These are phyloP conservation scores for Penicillium sp. DNA, from an alignment of 2,329 filamentous ascomycete genomes.

Conservation along the genomic window DNA sequence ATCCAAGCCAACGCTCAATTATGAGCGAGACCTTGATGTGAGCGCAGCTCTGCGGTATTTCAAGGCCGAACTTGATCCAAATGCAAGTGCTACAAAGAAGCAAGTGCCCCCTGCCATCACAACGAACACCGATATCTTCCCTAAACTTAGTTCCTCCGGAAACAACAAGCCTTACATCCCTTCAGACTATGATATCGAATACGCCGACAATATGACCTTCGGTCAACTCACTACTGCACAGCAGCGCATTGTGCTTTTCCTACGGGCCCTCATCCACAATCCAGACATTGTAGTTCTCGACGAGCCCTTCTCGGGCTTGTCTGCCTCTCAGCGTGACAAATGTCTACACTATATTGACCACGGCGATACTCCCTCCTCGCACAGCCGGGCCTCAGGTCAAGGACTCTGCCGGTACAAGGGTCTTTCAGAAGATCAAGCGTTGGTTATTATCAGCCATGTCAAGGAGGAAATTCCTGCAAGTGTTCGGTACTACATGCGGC, in stretches of 20 bases:
- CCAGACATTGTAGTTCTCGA: conserved; percentile 82
- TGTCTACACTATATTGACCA: conserved; percentile 76
- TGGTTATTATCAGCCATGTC: conserved; percentile 90
- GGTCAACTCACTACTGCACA: conserved; percentile 53
- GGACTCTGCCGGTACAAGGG: conserved; percentile 45
- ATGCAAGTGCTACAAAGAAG: conserved; percentile 12
- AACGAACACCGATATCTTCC: conserved; percentile 24
- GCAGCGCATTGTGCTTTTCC: conserved; percentile 81
- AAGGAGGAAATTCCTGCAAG: conserved; percentile 85
- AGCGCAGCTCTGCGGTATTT: conserved; percentile 75
- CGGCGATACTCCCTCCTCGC: conserved; percentile 51
- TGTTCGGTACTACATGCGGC: conserved; percentile 79
- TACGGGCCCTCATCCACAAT: conserved; percentile 76
- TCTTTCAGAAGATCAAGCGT: conserved; percentile 68
- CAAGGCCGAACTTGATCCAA: conserved; percentile 70
- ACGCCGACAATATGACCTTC: conserved; percentile 77
- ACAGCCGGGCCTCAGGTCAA: not conserved
- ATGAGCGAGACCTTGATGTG: conserved; percentile 58
- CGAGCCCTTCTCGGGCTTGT: conserved; percentile 85
- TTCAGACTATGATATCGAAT: conserved; percentile 47
- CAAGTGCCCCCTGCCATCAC: not conserved
- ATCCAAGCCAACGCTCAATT: conserved; percentile 64
- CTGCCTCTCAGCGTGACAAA: conserved; percentile 77
- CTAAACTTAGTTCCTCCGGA: conserved; percentile 5
- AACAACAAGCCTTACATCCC: conserved; percentile 6